Evolutionary conservation across 805 yeast species (phyloP).

Genomic region (Kazachstania africana): DNA sequence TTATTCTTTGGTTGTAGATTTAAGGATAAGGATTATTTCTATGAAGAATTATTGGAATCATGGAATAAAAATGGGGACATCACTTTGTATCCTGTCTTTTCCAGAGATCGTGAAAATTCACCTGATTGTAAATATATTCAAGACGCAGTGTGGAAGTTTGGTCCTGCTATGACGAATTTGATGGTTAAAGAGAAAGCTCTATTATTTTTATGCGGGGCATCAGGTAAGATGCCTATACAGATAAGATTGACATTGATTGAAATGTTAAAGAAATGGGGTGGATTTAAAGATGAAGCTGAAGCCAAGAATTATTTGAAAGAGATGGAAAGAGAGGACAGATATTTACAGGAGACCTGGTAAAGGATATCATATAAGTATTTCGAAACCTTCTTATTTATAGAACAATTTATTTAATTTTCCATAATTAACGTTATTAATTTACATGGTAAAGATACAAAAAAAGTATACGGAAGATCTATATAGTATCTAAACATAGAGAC

Average conservation of each 20-base stretch:
- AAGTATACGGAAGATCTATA: too few relatives aligned
- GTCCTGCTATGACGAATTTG: conserved; percentile 37
- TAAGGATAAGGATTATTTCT: conserved; percentile 55
- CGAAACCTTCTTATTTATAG: background rate
- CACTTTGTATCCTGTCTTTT: conserved; percentile 34
- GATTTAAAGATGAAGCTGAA: conserved; percentile 28
- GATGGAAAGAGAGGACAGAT: conserved; percentile 55
- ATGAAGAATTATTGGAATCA: conserved; percentile 40
- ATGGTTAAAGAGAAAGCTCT: conserved; percentile 45
- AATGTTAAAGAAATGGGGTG: conserved; percentile 38
- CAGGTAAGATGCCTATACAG: conserved; percentile 88
- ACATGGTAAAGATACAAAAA: too few relatives aligned
- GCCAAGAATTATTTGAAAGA: conserved; percentile 41
- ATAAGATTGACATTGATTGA: conserved; percentile 70
- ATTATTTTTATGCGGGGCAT: conserved; percentile 80
- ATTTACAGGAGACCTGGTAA: conserved; percentile 86
- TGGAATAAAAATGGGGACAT: conserved; percentile 29
- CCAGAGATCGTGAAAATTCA: conserved; percentile 32
- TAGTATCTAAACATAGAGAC: too few relatives aligned
- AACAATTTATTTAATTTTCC: background rate
- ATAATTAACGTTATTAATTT: background rate
- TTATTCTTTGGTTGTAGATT: conserved; percentile 70
- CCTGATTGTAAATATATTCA: conserved; percentile 62
- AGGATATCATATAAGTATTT: background rate
- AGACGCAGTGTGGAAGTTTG: conserved; percentile 46